Evolutionary conservation across 176 grass and related monocot species (phyloP).

Genomic region (Carex cristatella): DNA sequence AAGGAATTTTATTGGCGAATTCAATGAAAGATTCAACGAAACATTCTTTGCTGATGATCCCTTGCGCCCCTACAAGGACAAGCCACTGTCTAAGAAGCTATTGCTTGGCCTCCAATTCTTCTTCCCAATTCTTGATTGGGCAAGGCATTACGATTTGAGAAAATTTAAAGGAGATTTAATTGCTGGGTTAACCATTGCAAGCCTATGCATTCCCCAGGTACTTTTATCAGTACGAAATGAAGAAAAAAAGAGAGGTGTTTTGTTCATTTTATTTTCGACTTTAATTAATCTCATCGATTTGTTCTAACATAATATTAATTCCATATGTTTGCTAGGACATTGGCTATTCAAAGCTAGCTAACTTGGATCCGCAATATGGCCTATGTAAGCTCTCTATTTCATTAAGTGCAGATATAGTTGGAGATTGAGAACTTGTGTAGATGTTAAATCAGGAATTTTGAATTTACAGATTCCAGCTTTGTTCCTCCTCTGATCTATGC

Average conservation of each 20-base stretch:
- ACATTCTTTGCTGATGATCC: constrained; percentile 82
- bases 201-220: constrained; percentile 98
- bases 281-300: neutral
- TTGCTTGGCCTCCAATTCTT: constrained; percentile 54
- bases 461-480: constrained; percentile 80
- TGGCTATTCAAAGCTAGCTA: constrained; percentile 81
- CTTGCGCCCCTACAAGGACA: constrained; percentile 54
- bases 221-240: neutral
- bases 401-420: neutral
- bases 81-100: constrained; percentile 42
- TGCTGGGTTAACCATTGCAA: constrained; percentile 89
- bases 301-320: constrained; percentile 5
- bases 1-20: constrained; percentile 49
- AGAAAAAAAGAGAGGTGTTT: neutral
- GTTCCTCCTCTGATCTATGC: constrained; percentile 84
- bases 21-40: constrained; percentile 51
- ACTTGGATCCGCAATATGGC: constrained; percentile 82
- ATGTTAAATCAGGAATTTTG: constrained; percentile 20
- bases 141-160: constrained; percentile 48
- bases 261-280: neutral
- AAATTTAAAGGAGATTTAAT: constrained; percentile 89
- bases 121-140: constrained; percentile 81
- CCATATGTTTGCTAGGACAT: constrained; percentile 61
- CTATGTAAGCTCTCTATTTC: constrained; percentile 63
- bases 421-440: neutral